Base-by-base conservation (phyloP, 805 yeast species). In the Sugiyamaella smithiae region DNA sequence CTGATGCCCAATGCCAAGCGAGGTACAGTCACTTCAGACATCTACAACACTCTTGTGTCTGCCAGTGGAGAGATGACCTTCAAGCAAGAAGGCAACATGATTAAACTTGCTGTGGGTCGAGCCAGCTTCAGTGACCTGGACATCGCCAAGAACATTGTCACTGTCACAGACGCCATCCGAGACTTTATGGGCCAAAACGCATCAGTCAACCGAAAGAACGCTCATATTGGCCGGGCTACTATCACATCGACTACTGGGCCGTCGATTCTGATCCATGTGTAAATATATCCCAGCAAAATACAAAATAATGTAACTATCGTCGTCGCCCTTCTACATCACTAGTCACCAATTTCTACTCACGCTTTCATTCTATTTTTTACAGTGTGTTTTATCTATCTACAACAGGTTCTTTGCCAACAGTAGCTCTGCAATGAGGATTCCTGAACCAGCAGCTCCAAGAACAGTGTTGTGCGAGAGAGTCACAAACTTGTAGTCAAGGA, bases 381-480 rank as follows among this genome's bases (percentile, higher is more conserved):
- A n/a, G n/a, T n/a, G n/a, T n/a, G n/a, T n/a, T n/a, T n/a, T n/a
- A n/a, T n/a, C n/a, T 29, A 29, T 29, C 33, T 29, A 29, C 33
- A 29, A 7, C 3, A 29, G 69, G 52, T 80, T 76, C 72, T 85
- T 89, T 52, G 90, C 90, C 52, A 78, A 69, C 60, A 93, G 76
- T 48, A 89, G 75, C 74, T 93, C 99, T 46, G 95, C 99, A 66
- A 93, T 93, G 68, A 93, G 80, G 53, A 93, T 77, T 68, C 99
- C 99, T 6, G 97, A 85, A 67, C 99, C 99, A 22, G 99, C 99
- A 63, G 99, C 99, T 64, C 99, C 99, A 58, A 93, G 88, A 61
- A 93, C 79, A 48, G 99, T 93, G 77, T 93, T 93, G 70, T 93
- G 99, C 23, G 97, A 90, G 57, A 93, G 74, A n/a, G 89, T 93